Evolutionary conservation across 768 basidiomycete genomes (phyloP), one percentile per base, ranked within the genome.

Genomic region (Lactarius hatsudake): DNA sequence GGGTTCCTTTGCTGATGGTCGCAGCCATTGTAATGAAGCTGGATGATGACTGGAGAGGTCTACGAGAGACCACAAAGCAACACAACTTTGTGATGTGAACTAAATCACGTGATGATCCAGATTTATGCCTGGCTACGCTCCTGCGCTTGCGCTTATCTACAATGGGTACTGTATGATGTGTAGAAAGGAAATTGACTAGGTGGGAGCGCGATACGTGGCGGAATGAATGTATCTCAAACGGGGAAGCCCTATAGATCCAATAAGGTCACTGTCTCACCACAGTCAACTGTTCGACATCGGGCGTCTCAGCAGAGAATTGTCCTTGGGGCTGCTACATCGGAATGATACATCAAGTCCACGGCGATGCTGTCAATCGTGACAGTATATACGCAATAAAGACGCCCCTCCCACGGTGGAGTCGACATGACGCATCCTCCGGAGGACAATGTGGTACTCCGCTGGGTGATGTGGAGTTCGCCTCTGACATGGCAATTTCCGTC

Each of bases 1-100:
- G 70, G 0, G 70, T 71, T 20, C 64, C 69, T 57, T 62, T 59
- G 40, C 70, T 71, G 30, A 71, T 71, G 30, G 63, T 23, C 6
- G 67, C 59, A 9, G 63, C 12, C 69, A 70, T 64, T 23, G 38
- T 67, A 5, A 17, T 63, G 62, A 18, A 6, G 38, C 38, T 57
- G 54, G 51, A 53, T 45, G 43, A 9, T 3, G 20, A 20, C 43
- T 45, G 43, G 43, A 53, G 13, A 26, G 51, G 26, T 23, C 51
- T 26, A 15, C 23, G 26, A 53, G 13, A 26, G n/a, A 5, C 10
- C 43, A 8, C 20, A n/a, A 45, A 13, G 23, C 51, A 53, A 53
- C 23, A 26, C 51, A 28, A 28, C n/a, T 51, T 23, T 13, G 48
- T 23, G 48, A 26, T 23, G n/a, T 12, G 54, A 18, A 9, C 28